A percentile compares a stretch with the other conserved stretches of the same genome.
Conservation (phyloP, 805 yeast genomes). For the Teunomyces lycoperdinae region DNA sequence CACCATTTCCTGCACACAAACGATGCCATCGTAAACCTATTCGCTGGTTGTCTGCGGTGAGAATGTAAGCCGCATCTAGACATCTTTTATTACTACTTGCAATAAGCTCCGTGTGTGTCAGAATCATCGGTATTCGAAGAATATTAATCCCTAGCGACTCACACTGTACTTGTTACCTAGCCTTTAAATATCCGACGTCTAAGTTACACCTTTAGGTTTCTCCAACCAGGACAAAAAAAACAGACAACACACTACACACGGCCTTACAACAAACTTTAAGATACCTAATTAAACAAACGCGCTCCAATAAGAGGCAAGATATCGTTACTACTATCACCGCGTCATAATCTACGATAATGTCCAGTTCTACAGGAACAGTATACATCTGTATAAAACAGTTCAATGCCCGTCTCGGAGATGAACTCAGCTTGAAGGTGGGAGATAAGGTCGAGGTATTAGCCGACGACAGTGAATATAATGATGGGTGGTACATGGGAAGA, state of each 20-base stretch:
- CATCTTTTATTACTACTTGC: not conserved
- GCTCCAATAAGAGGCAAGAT: not conserved
- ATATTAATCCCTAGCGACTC: not conserved
- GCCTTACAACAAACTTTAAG: not conserved
- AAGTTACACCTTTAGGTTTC: not conserved
- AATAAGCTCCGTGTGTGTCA: not conserved
- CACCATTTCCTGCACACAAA: not conserved
- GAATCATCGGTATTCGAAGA: not conserved
- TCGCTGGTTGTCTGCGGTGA: slow-evolving; percentile 3
- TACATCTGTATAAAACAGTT: slow-evolving; percentile 80
- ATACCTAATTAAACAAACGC: not conserved
- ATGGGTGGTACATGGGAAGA: slow-evolving; percentile 95
- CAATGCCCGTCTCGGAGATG: slow-evolving; percentile 85
- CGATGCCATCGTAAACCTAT: not conserved
- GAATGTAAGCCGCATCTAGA: slow-evolving; percentile 3
- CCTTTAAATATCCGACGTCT: not conserved
- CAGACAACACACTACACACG: slow-evolving; percentile 1
- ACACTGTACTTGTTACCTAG: not conserved
- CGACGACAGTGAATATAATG: slow-evolving; percentile 90
- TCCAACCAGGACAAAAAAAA: not conserved
- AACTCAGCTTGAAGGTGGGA: slow-evolving; percentile 73
- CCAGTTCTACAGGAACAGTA: slow-evolving; percentile 21
- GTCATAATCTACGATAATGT: slow-evolving; percentile 1
- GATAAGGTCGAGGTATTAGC: slow-evolving; percentile 86
- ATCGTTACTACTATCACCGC: not conserved